Percentiles rank a stretch among this genome's conserved stretches.
phyloP scores from a whole-genome alignment of 495 filamentous ascomycete species.

The Neurospora sublineolata region DNA sequence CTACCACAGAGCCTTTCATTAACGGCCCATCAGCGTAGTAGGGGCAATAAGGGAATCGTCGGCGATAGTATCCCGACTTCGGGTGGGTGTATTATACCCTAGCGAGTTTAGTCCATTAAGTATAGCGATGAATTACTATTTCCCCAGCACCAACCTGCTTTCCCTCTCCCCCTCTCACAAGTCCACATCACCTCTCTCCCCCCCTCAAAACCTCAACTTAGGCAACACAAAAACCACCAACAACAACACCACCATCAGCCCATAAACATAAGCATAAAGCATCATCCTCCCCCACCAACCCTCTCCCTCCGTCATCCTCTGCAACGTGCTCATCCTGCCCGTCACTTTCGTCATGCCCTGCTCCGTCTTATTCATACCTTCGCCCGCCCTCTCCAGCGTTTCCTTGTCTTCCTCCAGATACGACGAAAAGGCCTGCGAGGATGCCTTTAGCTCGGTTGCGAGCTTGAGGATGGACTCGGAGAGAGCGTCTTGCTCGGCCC shows the following conservation, averaged over 20 bases:
- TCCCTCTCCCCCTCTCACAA: neutral
- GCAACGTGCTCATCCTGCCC: constrained; percentile 59
- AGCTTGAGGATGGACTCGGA: constrained; percentile 68
- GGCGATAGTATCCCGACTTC: neutral
- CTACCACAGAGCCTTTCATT: neutral
- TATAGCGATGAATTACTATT: neutral
- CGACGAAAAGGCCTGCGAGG: constrained; percentile 54
- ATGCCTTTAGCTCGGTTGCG: constrained; percentile 66
- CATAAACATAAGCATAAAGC: constrained; percentile 74
- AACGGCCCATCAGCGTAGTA: neutral
- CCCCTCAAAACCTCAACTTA: constrained; percentile 65
- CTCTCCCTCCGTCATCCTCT: constrained; percentile 68
- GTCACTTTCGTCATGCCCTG: constrained; percentile 63
- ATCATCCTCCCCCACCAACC: constrained; percentile 80
- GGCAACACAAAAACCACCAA: constrained; percentile 70
- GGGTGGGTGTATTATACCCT: neutral
- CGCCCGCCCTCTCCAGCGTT: constrained; percentile 54
- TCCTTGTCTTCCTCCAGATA: constrained; percentile 62
- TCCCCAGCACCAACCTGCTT: neutral
- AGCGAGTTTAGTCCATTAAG: neutral
- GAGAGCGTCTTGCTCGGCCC: constrained; percentile 72
- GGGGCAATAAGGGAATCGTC: neutral
- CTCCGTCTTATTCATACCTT: constrained; percentile 66
- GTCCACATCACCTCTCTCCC: neutral
- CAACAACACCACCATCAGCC: constrained; percentile 61